These are phyloP conservation scores for Aspergillus glaucus DNA, from an alignment of 2,329 filamentous ascomycete species.

Conservation along the genomic window DNA sequence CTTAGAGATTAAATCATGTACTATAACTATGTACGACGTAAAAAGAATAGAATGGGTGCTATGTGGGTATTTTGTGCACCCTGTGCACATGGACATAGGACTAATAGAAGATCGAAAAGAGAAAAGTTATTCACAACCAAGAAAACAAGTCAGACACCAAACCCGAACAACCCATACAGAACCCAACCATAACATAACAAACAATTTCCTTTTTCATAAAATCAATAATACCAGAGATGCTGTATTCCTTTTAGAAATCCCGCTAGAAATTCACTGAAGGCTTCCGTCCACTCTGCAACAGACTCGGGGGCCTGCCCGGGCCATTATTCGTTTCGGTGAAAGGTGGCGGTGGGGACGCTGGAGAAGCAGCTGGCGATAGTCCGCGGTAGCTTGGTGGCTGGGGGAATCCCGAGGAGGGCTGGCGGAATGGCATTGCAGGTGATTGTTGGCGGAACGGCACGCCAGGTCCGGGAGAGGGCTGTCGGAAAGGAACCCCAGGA, in stretches of 20 bases:
- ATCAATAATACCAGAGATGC: background rate
- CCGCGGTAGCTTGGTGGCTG: slow-evolving; percentile 13
- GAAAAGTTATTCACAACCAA: no score
- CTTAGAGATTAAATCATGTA: no score
- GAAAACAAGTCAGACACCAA: no score
- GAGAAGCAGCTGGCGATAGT: slow-evolving; percentile 14
- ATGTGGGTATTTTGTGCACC: no score
- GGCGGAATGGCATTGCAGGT: slow-evolving; percentile 8
- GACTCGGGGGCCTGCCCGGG: slow-evolving; percentile 32
- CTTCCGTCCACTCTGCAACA: slow-evolving; percentile 35
- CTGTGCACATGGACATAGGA: no score
- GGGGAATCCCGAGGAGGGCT: slow-evolving; percentile 9
- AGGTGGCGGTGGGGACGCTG: slow-evolving; percentile 27
- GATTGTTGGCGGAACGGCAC: slow-evolving; percentile 17
- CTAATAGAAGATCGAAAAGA: no score
- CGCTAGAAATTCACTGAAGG: slow-evolving; percentile 27
- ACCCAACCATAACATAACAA: no score
- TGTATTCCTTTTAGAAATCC: background rate
- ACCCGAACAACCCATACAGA: no score
- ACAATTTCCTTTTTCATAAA: background rate
- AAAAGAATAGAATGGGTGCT: no score
- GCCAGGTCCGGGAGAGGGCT: slow-evolving; percentile 6
- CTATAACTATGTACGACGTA: no score
- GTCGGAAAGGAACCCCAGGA: slow-evolving; percentile 1
- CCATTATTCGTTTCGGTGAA: slow-evolving; percentile 20